Base-by-base conservation (phyloP, 257 asterid genomes). In the Craterostigma plantagineum region DNA sequence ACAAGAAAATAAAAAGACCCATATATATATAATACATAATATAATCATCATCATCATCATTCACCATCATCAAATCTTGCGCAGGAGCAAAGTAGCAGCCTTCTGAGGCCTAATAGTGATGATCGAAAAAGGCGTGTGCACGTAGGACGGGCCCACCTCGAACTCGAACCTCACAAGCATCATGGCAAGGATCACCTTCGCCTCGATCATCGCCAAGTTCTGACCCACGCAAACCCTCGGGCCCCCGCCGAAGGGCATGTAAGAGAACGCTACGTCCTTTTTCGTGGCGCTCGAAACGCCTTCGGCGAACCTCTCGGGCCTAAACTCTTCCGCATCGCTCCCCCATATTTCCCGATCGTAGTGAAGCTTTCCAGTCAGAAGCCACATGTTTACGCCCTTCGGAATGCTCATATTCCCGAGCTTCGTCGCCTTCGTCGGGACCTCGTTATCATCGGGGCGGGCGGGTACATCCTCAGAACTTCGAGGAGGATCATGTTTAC, bases 181-280 rank as follows among this genome's bases (percentile, higher is more conserved):
- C 48, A 33, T 12, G 9, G 61, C 65, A 9, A 63, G 3, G 18
- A 60, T 51, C 9, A 50, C 11, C 40, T 57, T 63, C 7, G 36
- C 57, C 14, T 63, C 69, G 45, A 57, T 8, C 34, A 57, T 9
- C 0, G 69, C 61, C 8, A 51, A 51, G 38, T 50, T 33, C 39
- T 38, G 43, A 3, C 53, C 63, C 8, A 58, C 39, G 58, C 69
- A 63, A 5, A 53, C 49, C 34, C 69, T 45, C 4, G 64, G 61
- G n/a, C 69, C 69, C 53, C 57, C 52, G 10, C 69, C 37, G 59
- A 57, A 63, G 10, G 69, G 64, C 42, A 63, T 36, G 50, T 16
- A 57, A 0, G 57, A 56, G 4, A 47, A 61, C 2, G 63, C 63
- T 10, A 42, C 47, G 6, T 48, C 47, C 1, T 64, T 61, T 0